These are phyloP conservation scores for Boletus calvinii DNA, from an alignment of 1,284 basidiomycete species.

Conservation along the genomic window DNA sequence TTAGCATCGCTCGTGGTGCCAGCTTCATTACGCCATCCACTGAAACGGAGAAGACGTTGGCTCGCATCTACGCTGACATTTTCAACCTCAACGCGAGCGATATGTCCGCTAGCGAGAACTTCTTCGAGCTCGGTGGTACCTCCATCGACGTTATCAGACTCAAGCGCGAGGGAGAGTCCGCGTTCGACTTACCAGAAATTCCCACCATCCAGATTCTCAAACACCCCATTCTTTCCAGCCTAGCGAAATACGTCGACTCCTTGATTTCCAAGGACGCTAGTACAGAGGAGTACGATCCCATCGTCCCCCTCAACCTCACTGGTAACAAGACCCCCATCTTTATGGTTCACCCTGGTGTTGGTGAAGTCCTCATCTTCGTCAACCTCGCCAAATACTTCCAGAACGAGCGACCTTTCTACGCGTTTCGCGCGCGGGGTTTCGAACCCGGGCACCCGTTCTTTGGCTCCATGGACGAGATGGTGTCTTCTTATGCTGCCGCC, in stretches of 20 bases:
- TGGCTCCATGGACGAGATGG: slow-evolving; percentile 42
- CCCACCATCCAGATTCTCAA: slow-evolving; percentile 44
- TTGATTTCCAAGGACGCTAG: slow-evolving; percentile 18
- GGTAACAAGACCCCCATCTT: slow-evolving; percentile 45
- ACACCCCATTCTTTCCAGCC: slow-evolving; percentile 38
- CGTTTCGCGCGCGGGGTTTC: slow-evolving; percentile 45
- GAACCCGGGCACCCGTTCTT: slow-evolving; percentile 41
- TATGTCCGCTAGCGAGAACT: slow-evolving; percentile 32
- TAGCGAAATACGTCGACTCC: slow-evolving; percentile 31
- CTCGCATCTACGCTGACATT: slow-evolving; percentile 31
- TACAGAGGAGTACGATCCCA: slow-evolving; percentile 32
- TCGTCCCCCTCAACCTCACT: slow-evolving; percentile 39
- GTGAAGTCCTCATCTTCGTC: slow-evolving; percentile 43
- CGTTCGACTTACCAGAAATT: slow-evolving; percentile 37
- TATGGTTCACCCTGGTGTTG: slow-evolving; percentile 37
- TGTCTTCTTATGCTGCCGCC: slow-evolving; percentile 38
- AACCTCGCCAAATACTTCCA: slow-evolving; percentile 42
- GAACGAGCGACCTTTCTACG: slow-evolving; percentile 44
- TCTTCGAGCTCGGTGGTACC: slow-evolving; percentile 35
- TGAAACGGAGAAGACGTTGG: slow-evolving; percentile 29
- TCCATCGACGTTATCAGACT: slow-evolving; percentile 34
- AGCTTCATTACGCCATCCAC: slow-evolving; percentile 27
- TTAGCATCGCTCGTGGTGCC: slow-evolving; percentile 27
- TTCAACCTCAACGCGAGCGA: slow-evolving; percentile 26
- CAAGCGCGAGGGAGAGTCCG: slow-evolving; percentile 38